Conservation (phyloP, 495 filamentous ascomycete genomes). For the Margaritispora aquatica region DNA sequence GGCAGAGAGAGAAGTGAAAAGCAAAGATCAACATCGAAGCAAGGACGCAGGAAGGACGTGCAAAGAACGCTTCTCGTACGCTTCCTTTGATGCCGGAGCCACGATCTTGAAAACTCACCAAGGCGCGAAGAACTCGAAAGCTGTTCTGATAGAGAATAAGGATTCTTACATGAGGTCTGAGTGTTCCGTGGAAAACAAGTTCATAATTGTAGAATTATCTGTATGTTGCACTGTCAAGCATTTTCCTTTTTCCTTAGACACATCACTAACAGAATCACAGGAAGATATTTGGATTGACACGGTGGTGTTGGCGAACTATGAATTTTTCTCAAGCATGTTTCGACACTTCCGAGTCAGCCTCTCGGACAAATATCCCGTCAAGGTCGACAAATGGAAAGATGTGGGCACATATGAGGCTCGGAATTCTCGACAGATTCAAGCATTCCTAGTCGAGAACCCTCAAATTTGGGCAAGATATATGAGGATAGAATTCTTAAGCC, state of each 20-base stretch:
- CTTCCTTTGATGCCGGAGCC: conserved; percentile 93
- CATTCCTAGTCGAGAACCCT: conserved; percentile 87
- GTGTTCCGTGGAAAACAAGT: conserved; percentile 83
- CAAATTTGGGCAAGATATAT: conserved; percentile 94
- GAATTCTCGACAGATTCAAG: conserved; percentile 89
- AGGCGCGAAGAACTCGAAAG: conserved; percentile 74
- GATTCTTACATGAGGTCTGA: conserved; percentile 98
- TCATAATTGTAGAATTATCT: conserved; percentile 78
- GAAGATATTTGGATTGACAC: conserved; percentile 96
- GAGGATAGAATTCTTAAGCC: conserved; percentile 81
- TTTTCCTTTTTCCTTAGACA: not conserved
- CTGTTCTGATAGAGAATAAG: conserved; percentile 91
- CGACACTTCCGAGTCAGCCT: conserved; percentile 84
- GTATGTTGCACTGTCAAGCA: conserved; percentile 9
- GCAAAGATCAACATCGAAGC: conserved; percentile 52
- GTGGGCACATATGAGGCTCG: conserved; percentile 83
- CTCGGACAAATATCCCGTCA: conserved; percentile 88
- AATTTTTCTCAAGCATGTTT: conserved; percentile 97
- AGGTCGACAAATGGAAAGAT: conserved; percentile 85
- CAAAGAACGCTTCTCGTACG: conserved; percentile 93
- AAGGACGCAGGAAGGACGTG: conserved; percentile 94
- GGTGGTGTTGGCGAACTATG: conserved; percentile 91
- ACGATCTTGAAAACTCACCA: conserved; percentile 87
- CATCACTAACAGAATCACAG: conserved; percentile 32
- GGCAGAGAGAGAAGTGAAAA: conserved; percentile 27